Evolutionary conservation across 768 basidiomycete genomes (phyloP).

Genomic region (Galerina sulciceps): DNA sequence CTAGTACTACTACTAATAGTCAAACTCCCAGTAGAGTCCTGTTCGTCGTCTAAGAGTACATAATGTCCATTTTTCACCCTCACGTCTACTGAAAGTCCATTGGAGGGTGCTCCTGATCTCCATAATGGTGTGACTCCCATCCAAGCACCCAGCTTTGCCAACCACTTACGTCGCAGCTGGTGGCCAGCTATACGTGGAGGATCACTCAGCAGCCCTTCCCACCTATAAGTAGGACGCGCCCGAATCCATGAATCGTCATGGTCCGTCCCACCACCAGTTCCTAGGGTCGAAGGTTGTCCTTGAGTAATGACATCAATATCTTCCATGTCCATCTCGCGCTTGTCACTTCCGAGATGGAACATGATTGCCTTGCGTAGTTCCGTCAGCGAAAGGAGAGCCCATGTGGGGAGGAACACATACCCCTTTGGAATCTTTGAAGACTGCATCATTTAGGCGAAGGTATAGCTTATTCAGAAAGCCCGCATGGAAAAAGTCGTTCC

Average conservation of each 20-base stretch:
- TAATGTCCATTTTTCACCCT: constrained; percentile 60
- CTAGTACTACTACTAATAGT: background rate
- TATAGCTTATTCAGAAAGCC: constrained; percentile 78
- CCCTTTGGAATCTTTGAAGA: constrained; percentile 55
- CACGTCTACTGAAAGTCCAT: constrained; percentile 66
- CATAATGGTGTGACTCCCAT: constrained; percentile 69
- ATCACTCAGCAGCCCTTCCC: constrained; percentile 72
- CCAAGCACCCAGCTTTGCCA: constrained; percentile 68
- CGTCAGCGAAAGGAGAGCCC: background rate
- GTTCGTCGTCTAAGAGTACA: constrained; percentile 43
- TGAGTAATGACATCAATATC: constrained; percentile 60
- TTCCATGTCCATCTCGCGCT: constrained; percentile 62
- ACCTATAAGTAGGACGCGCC: constrained; percentile 64
- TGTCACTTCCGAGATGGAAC: constrained; percentile 62
- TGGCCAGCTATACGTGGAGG: constrained; percentile 41
- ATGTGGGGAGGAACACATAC: constrained; percentile 36
- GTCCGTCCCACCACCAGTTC: constrained; percentile 74
- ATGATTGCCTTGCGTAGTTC: constrained; percentile 52
- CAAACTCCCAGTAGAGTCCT: background rate
- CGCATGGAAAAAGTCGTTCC: constrained; percentile 57
- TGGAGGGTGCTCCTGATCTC: constrained; percentile 52
- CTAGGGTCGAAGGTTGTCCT: constrained; percentile 55
- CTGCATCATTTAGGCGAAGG: constrained; percentile 68
- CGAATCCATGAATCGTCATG: constrained; percentile 66
- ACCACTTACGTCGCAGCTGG: constrained; percentile 38